Conservation (phyloP, 306 rosid genomes). For the Pueraria montana region DNA sequence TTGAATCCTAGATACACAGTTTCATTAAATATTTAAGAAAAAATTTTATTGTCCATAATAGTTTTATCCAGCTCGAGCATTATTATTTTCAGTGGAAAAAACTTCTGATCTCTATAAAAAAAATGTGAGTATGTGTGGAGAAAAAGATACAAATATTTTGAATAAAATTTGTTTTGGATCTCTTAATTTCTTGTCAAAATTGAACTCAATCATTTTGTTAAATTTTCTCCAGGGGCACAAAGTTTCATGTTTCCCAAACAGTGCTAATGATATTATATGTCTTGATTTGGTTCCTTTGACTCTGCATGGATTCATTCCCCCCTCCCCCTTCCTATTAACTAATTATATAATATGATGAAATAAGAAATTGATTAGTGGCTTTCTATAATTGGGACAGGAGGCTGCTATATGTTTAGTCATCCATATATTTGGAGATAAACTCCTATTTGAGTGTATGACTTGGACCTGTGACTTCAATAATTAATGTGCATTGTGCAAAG, state of each 20-base stretch:
- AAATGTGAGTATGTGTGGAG: background rate
- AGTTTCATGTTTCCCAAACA: constrained; percentile 47
- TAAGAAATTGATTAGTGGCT: constrained; percentile 3
- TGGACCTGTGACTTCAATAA: background rate
- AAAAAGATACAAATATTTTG: background rate
- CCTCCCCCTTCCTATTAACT: background rate
- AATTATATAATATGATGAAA: constrained; percentile 14
- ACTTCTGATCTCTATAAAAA: no score
- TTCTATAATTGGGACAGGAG: constrained; percentile 29
- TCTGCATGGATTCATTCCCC: constrained; percentile 43
- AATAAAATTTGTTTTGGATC: background rate
- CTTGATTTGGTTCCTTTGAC: constrained; percentile 48
- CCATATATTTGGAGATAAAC: background rate
- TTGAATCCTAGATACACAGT: no score
- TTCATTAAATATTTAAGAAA: no score
- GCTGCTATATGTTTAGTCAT: background rate
- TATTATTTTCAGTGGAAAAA: no score
- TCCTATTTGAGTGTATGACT: background rate
- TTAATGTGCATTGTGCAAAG: background rate
- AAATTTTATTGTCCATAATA: no score
- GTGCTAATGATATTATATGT: constrained; percentile 53
- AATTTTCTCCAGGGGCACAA: constrained; percentile 1
- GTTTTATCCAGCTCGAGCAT: no score
- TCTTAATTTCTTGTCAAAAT: background rate
- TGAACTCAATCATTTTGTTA: no score